Base-by-base conservation (phyloP, 495 filamentous ascomycete species). In the Penicillium flavigenum region DNA sequence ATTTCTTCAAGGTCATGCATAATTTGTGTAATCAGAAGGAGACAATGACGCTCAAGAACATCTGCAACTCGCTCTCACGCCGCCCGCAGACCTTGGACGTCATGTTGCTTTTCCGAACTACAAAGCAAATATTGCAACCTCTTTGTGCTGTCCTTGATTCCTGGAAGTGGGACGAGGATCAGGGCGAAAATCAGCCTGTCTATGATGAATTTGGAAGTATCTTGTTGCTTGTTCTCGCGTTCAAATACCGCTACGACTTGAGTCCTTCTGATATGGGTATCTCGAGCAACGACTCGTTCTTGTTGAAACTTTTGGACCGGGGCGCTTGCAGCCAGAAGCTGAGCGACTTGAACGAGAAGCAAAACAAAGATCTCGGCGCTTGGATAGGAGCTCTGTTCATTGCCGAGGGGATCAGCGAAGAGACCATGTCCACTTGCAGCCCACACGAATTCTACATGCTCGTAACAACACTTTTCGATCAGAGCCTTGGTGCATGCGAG, bases 161-260 rank as follows among this genome's bases (percentile, higher is more conserved):
- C 46, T 98, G 93, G 94, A 80, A 82, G 17, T 95, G 93, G 72
- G 93, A 97, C 58, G 93, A 96, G 60, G 93, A 97, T 52, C 90
- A 96, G 67, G 79, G 87, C 36, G 94, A 98, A 67, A 94, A 94
- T 63, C 92, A 97, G 66, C 94, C 93, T 0, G 88, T 96, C 2
- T 98, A 98, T 64, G 93, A 98, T 60, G 95, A 98, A 58, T 98
- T 98, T 57, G 91, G 92, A 0, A 88, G 89, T 42, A 87, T 97
- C 16, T 76, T 98, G 7, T 81, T 98, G 3, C 76, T 98, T 2
- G 81, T 96, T 0, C 73, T 96, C 19, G 87, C 88, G 0, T 88
- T 96, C 61, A 85, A 89, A 53, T 84, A 94, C 63, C 91, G 95
- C 16, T 97, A 96, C 64, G 81, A 85, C 39, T 73, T 98, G 20